Evolutionary conservation across 1,284 basidiomycete species (phyloP), one percentile per base, ranked within the genome.

Genomic region (Fomitopsis palustris): DNA sequence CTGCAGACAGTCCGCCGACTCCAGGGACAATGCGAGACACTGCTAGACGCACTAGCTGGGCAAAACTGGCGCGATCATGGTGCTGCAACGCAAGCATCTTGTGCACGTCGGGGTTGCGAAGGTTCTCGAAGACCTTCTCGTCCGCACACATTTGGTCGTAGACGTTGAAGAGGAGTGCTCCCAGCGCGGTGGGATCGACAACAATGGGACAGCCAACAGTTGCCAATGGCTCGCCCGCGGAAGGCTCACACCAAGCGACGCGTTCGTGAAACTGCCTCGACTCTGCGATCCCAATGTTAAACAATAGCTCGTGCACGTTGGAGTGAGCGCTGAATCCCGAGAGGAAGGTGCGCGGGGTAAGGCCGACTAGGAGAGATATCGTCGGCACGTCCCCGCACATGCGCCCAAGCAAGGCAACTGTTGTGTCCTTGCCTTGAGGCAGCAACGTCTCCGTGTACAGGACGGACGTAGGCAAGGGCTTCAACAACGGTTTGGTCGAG

Each of bases 21-120:
- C 64, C 23, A 2, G 68, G 55, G 9, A 70, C 66, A 59, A 2
- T 77, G 65, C 47, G 72, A 67, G 12, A 62, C 64, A 53, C 76
- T 77, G 52, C 80, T 68, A n/a, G 74, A 63, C 4, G 64, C n/a
- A 85, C 68, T 25, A 85, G 62, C 3, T 71, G 62, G 1, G 68
- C 80, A 55, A 83, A 81, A 41, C 75, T 77, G 27, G 67, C 72
- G 3, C 83, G 75, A 16, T 67, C 70, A 63, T 85, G 82, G 58
- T 81, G 80, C 17, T 75, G 57, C 17, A 74, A 59, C 12, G 51
- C 53, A 6, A 31, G 53, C 8, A 43, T 43, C 10, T 29, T 27
- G n/a, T 38, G 10, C 14, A 41, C 12, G 23, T 6, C 25, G 27
- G 47, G 29, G 7, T 33, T 51, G 27, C 47, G 47, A 5, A 51